Percentiles rank a stretch among this genome's conserved stretches.
These are phyloP conservation scores for Teunomyces atbi DNA, from an alignment of 805 yeast genomes.

Conservation along the genomic window DNA sequence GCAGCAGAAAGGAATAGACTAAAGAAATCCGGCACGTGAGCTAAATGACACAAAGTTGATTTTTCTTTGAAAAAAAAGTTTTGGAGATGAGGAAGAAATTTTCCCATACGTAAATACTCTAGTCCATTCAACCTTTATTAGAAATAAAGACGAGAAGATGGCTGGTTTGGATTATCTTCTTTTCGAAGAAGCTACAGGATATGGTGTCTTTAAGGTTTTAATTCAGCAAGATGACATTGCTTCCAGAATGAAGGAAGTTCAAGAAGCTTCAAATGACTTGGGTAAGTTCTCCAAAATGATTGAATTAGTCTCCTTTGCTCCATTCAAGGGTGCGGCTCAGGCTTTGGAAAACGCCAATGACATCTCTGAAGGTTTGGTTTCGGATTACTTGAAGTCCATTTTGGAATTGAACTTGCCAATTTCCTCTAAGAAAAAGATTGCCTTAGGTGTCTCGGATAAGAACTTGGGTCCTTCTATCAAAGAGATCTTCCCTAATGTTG, in stretches of 20 bases:
- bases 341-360: conserved; percentile 98
- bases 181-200: conserved; percentile 98
- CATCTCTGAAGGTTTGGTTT: conserved; percentile 93
- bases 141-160: conserved; percentile 10
- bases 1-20: neutral
- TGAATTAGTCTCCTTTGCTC: conserved; percentile 92
- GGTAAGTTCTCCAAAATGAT: conserved; percentile 87
- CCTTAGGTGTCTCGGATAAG: conserved; percentile 89
- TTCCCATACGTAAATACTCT: conserved; percentile 8
- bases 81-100: conserved; percentile 17
- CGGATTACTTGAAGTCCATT: conserved; percentile 85
- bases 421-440: conserved; percentile 61
- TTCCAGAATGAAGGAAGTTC: conserved; percentile 88
- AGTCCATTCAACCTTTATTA: conserved; percentile 1
- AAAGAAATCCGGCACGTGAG: neutral
- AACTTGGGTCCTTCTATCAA: conserved; percentile 96
- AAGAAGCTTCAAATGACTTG: conserved; percentile 82
- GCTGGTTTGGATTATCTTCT: conserved; percentile 74
- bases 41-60: conserved; percentile 5
- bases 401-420: conserved; percentile 90
- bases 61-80: conserved; percentile 5
- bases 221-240: conserved; percentile 94
- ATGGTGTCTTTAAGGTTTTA: conserved; percentile 91
- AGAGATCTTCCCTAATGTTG: conserved; percentile 84
- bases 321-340: conserved; percentile 99